Evolutionary conservation across 495 filamentous ascomycete genomes (phyloP).

Genomic region (Aspergillus leporis): DNA sequence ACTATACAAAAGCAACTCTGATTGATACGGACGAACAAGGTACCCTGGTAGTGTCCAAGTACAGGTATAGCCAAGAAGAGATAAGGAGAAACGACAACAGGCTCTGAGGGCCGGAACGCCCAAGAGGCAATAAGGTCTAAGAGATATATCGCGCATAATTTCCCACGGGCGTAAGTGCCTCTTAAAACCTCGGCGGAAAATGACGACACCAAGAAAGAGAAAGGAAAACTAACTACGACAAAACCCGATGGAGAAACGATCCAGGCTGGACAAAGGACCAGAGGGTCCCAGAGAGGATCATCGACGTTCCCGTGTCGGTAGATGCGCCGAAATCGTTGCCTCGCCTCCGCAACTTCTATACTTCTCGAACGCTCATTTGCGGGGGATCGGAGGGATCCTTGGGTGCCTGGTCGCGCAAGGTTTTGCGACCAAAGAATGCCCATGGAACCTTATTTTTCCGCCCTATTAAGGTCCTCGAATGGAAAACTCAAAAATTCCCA

Average conservation of each 20-base stretch:
- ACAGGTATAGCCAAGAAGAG: neutral
- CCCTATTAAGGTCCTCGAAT: neutral
- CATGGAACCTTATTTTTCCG: neutral
- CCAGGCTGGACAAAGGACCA: neutral
- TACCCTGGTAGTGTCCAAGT: neutral
- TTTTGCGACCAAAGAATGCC: neutral
- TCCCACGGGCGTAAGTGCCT: neutral
- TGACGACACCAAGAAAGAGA: slow-evolving; percentile 7
- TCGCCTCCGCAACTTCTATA: neutral
- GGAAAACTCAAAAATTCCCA: too few relatives aligned
- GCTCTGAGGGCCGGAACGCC: neutral
- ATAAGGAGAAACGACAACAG: neutral
- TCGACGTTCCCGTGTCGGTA: neutral
- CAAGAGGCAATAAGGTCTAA: neutral
- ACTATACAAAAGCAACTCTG: neutral
- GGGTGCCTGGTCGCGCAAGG: neutral
- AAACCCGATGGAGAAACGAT: slow-evolving; percentile 4
- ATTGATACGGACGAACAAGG: neutral
- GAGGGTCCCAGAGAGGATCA: neutral
- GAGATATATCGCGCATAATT: neutral
- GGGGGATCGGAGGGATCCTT: neutral
- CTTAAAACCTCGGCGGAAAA: neutral
- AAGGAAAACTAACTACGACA: slow-evolving; percentile 8
- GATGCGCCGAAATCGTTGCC: neutral
- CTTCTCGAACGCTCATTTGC: neutral